Base-by-base conservation (phyloP, 495 filamentous ascomycete species). In the Trichoderma orchidacearum region DNA sequence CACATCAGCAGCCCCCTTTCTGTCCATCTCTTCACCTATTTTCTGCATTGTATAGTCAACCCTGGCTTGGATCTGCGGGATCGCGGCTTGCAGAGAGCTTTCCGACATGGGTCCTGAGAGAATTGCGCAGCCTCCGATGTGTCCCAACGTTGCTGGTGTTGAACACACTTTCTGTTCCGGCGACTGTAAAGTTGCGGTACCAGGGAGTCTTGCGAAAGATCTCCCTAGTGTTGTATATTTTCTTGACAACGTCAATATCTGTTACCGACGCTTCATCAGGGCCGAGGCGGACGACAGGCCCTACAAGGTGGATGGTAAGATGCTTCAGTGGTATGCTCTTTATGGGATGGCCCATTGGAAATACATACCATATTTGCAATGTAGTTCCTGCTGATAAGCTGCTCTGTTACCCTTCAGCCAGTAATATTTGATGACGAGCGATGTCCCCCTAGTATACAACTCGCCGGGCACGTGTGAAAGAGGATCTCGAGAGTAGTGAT, bases 251-350 rank as follows among this genome's bases (percentile, higher is more conserved):
- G 11, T 52, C 13, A 4, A 56, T 4, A 54, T 75, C 71, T 21
- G 61, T 60, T 51, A 80, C 66, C 51, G 73, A 69, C 11, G 78
- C 68, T 55, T 79, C 74, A 57, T 81, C 75, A 0, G 83, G 82
- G 1, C 75, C 72, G 2, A 85, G 70, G 0, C 80, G 78, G 15
- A 85, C 78, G 51, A 83, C 60, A 0, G 70, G 62, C 1, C 76
- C 64, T 63, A 17, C 7, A 6, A 41, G 13, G 21, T 34, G 15
- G 30, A 15, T 3, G n/a, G 11, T 1, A n/a, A n/a, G n/a, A n/a
- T 15, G 12, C 9, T 52, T 35, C 25, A 32, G 28, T 12, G 27
- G 41, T 7, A 18, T 3, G 23, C 32, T 1, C 28, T 30, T 21
- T 30, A 15, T 8, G 5, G 41, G 9, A 29, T 27, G 23, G 1